phyloP scores from a whole-genome alignment of 2,329 filamentous ascomycete species.

The Leptoxyphium fumago region DNA sequence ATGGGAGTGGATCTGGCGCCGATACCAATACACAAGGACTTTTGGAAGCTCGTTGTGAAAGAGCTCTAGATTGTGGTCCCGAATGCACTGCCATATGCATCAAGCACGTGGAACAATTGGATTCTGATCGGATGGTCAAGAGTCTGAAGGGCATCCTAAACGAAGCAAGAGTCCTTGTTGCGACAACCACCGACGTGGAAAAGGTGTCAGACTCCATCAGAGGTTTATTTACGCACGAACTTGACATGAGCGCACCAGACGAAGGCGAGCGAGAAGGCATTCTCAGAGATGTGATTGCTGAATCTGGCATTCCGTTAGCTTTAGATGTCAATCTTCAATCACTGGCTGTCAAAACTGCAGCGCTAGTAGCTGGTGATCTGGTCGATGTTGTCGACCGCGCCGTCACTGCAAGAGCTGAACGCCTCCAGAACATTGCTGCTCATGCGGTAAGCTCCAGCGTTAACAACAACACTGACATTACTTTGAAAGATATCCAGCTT shows the following conservation, averaged over 20 bases:
- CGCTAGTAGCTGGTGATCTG: constrained; percentile 61
- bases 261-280: constrained; percentile 86
- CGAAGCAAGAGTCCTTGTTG: constrained; percentile 71
- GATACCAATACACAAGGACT: constrained; percentile 93
- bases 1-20: constrained; percentile 69
- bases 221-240: constrained; percentile 84
- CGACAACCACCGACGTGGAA: constrained; percentile 89
- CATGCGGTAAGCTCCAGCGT: constrained; percentile 20
- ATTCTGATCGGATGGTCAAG: constrained; percentile 75
- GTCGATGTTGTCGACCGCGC: constrained; percentile 3
- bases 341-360: constrained; percentile 88
- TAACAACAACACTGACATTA: constrained; percentile 22
- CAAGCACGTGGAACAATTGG: constrained; percentile 78
- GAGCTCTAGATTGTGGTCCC: constrained; percentile 75
- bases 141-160: constrained; percentile 71
- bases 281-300: constrained; percentile 60
- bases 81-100: constrained; percentile 75
- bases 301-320: constrained; percentile 61
- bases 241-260: constrained; percentile 85
- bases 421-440: constrained; percentile 21
- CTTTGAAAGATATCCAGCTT: constrained; percentile 69
- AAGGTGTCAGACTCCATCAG: constrained; percentile 84
- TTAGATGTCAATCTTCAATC: constrained; percentile 70
- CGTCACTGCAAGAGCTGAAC: constrained; percentile 3
- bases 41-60: constrained; percentile 71